Evolutionary conservation across 371 early-diverging fungal genomes (phyloP).

Genomic region (Rhizomucor miehei): DNA sequence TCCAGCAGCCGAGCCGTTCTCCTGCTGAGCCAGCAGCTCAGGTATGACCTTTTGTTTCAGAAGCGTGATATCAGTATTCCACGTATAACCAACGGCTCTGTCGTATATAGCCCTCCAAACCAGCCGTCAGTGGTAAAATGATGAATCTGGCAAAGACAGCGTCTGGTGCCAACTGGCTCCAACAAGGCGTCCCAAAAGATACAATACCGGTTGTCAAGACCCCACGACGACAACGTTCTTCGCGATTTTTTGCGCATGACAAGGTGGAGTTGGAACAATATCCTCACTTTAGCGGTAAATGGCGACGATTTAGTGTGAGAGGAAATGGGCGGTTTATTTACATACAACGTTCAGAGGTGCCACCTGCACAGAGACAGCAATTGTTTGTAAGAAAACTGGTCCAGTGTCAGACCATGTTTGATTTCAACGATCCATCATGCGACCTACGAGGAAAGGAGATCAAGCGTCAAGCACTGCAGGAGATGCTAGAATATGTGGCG

Average conservation of each 20-base stretch:
- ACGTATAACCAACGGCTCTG: not conserved
- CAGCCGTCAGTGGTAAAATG: not conserved
- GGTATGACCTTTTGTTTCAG: not conserved
- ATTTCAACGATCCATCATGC: constrained; percentile 87
- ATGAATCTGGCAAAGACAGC: not conserved
- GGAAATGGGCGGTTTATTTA: too few species aligned
- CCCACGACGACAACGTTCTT: constrained; percentile 84
- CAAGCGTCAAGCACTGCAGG: constrained; percentile 86
- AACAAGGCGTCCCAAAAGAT: constrained; percentile 79
- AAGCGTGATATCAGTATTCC: not conserved
- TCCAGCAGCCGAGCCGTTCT: not conserved
- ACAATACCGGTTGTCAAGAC: constrained; percentile 76
- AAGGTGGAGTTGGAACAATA: constrained; percentile 74
- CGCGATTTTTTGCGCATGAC: constrained; percentile 77
- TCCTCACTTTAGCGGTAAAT: constrained; percentile 72
- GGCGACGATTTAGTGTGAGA: not conserved
- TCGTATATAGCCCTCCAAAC: not conserved
- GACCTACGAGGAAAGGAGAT: constrained; percentile 94
- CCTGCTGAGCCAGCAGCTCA: not conserved
- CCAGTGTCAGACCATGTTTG: constrained; percentile 92
- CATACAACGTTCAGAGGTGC: constrained; percentile 73
- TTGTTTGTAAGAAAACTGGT: constrained; percentile 83
- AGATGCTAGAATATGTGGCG: constrained; percentile 90
- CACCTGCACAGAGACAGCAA: constrained; percentile 69
- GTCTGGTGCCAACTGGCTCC: constrained; percentile 45